These are phyloP conservation scores for Quercus berberidifolia DNA, from an alignment of 306 rosid genomes.

Conservation along the genomic window DNA sequence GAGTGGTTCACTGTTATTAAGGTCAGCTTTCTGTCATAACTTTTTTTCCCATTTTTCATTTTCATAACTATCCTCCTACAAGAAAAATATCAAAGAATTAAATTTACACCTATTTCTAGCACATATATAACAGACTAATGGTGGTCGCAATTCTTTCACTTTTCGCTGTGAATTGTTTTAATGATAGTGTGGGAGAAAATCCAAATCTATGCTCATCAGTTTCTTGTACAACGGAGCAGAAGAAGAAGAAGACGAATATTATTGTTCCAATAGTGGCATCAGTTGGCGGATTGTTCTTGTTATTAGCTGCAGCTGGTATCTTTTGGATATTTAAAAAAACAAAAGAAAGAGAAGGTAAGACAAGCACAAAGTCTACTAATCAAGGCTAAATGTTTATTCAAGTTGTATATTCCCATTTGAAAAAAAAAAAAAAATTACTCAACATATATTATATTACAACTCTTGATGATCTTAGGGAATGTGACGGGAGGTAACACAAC, in stretches of 20 bases:
- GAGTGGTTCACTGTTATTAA: constrained; percentile 34
- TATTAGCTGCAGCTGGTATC: constrained; percentile 21
- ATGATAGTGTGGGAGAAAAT: constrained; percentile 33
- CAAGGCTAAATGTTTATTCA: not conserved
- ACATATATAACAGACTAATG: too few species aligned
- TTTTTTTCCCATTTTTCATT: not conserved
- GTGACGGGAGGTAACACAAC: not conserved
- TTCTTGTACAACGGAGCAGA: constrained; percentile 14
- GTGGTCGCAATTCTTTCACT: too few species aligned
- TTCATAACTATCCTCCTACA: constrained; percentile 8
- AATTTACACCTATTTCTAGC: not conserved
- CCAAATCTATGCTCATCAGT: constrained; percentile 27
- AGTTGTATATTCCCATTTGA: too few species aligned
- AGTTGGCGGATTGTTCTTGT: constrained; percentile 32
- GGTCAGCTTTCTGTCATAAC: constrained; percentile 29
- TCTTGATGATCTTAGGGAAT: constrained; percentile 7
- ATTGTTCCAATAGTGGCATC: constrained; percentile 39
- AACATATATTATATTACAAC: too few species aligned
- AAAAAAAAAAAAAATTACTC: too few species aligned
- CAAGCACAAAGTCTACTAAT: not conserved
- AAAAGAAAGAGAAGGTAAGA: constrained; percentile 22
- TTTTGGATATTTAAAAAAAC: constrained; percentile 11
- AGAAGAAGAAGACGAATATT: constrained; percentile 12
- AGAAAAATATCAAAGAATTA: not conserved
- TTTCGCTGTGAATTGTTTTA: not conserved